These are phyloP conservation scores for Venturia carpophila DNA, from an alignment of 2,329 filamentous ascomycete genomes.

Conservation along the genomic window DNA sequence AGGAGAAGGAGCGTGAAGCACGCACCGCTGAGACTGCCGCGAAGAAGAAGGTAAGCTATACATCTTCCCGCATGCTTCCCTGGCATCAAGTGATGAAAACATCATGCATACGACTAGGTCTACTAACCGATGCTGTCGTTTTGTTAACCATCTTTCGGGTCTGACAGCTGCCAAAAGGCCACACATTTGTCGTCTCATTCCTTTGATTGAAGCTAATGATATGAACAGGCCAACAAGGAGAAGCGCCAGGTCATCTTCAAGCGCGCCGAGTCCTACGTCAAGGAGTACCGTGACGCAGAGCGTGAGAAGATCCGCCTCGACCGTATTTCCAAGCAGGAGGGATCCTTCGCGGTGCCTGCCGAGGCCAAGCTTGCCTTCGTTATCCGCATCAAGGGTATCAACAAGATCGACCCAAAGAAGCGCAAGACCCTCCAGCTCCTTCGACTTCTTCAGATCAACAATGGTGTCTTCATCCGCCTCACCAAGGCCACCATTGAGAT, in stretches of 20 bases:
- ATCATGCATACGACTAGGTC: constrained; percentile 87
- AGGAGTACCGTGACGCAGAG: constrained; percentile 98
- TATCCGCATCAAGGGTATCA: constrained; percentile 99
- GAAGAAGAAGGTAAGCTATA: constrained; percentile 74
- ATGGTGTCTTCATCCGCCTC: constrained; percentile 93
- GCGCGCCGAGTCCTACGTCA: constrained; percentile 98
- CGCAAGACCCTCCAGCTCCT: constrained; percentile 99
- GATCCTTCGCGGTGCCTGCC: constrained; percentile 87
- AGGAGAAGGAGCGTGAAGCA: constrained; percentile 97
- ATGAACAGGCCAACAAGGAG: constrained; percentile 81
- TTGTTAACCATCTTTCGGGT: constrained; percentile 99
- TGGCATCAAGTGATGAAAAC: constrained; percentile 66
- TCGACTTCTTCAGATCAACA: constrained; percentile 99
- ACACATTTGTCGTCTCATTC: constrained; percentile 27
- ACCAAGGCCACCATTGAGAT: constrained; percentile 98
- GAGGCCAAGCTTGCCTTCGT: constrained; percentile 97
- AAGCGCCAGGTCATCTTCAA: constrained; percentile 99
- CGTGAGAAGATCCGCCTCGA: constrained; percentile 94
- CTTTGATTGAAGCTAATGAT: constrained; percentile 26
- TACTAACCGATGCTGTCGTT: constrained; percentile 90
- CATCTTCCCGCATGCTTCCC: constrained; percentile 18
- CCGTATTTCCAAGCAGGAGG: constrained; percentile 83
- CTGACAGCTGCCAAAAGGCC: constrained; percentile 52
- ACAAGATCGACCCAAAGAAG: constrained; percentile 99
- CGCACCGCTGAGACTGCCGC: constrained; percentile 70